phyloP scores from a whole-genome alignment of 2,329 filamentous ascomycete species.

The Davidsoniella australis region DNA sequence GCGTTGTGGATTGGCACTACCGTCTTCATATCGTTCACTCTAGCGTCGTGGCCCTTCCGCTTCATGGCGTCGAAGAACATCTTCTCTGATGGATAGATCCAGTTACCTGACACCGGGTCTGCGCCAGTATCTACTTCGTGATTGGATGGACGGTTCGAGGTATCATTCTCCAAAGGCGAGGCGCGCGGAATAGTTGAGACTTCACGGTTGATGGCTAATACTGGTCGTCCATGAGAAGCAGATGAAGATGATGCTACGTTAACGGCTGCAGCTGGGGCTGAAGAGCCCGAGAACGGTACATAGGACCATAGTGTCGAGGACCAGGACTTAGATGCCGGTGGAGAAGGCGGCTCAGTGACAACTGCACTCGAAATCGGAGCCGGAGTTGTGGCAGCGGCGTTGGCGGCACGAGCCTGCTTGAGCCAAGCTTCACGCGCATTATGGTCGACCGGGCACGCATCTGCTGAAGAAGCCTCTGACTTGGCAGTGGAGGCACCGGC shows the following conservation, averaged over 20 bases:
- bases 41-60: slow-evolving; percentile 65
- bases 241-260: neutral
- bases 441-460: slow-evolving; percentile 69
- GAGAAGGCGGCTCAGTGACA: neutral
- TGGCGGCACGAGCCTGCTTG: slow-evolving; percentile 38
- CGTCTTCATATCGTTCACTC: slow-evolving; percentile 63
- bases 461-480: neutral
- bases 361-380: slow-evolving; percentile 16
- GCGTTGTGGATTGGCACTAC: slow-evolving; percentile 97
- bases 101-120: slow-evolving; percentile 59
- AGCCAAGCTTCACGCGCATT: slow-evolving; percentile 81
- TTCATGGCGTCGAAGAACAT: slow-evolving; percentile 98
- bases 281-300: slow-evolving; percentile 24
- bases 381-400: slow-evolving; percentile 15
- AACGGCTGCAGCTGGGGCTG: slow-evolving; percentile 9
- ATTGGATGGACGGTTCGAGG: slow-evolving; percentile 40
- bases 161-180: slow-evolving; percentile 13
- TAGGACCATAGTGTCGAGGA: slow-evolving; percentile 25
- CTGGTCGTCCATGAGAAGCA: neutral
- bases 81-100: slow-evolving; percentile 91
- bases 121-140: slow-evolving; percentile 61
- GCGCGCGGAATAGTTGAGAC: slow-evolving; percentile 66
- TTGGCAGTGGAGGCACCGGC: neutral
- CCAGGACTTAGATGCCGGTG: slow-evolving; percentile 22
- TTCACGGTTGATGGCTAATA: slow-evolving; percentile 50